Base-by-base conservation (phyloP, 192 early-diverging fungal species). In the Gonapodya sp. region DNA sequence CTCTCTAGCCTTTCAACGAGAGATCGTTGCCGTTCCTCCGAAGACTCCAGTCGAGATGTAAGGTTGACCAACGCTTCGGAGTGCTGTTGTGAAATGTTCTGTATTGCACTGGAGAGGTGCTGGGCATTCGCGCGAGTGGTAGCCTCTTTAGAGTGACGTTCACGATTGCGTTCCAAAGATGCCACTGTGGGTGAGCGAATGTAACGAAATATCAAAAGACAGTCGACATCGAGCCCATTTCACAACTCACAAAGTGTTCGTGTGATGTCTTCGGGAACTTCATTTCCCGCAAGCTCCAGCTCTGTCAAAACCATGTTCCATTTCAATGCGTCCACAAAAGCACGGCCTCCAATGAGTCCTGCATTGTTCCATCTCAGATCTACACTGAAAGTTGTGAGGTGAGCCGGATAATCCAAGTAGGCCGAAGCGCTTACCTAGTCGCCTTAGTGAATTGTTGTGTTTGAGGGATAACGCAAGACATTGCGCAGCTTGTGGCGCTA, bases 321-420 rank as follows among this genome's bases (percentile, higher is more conserved):
- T 73, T 89, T 84, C 34, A 91, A 36, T 35, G 86, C 79, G 80
- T 89, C 87, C 0, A 85, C 82, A 31, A 91, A 83, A 0, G 87
- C 87, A 36, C 83, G 79, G 1, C 87, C 85, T 0, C 90, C 90
- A 1, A 88, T 46, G 1, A 89, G 77, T 2, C 90, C 90, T 1
- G 81, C 84, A 78, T 86, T 88, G 80, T 91, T 91, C 90, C 90
- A 91, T 35, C 88, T 79, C 74, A 91, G 78, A 84, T 91, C 88
- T 85, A 36, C 73, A 73, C 35, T 36, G 36, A 31, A 83, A 36
- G 31, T 24, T 74, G 2, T 30, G n/a, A 81, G n/a, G 34, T n/a
- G n/a, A 2, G 81, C 0, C 33, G 73, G 35, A 16, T 35, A 16
- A 24, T 34, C 30, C 18, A n/a, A 35, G 33, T 34, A 34, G 33